phyloP scores from a whole-genome alignment of 2,329 filamentous ascomycete genomes.

The Didymella lethalis region DNA sequence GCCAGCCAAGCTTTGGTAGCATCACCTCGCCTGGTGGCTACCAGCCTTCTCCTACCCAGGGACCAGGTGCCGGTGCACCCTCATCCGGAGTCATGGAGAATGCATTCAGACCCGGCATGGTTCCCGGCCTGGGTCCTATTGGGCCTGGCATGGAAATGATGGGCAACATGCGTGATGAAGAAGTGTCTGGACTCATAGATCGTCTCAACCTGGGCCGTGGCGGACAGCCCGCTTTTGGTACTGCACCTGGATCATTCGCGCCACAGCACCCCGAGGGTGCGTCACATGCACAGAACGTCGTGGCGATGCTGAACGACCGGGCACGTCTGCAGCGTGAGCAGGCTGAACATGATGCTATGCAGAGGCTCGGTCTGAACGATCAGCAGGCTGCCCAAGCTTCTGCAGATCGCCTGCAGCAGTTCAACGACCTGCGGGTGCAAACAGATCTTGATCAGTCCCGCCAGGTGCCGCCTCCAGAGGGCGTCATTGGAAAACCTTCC shows the following conservation, averaged over 20 bases:
- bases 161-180: slow-evolving; percentile 69
- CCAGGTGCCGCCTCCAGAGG: slow-evolving; percentile 41
- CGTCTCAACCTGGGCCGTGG: slow-evolving; percentile 68
- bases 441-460: slow-evolving; percentile 64
- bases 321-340: slow-evolving; percentile 69
- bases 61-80: slow-evolving; percentile 53
- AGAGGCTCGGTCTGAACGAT: slow-evolving; percentile 42
- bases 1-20: slow-evolving; percentile 94
- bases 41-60: slow-evolving; percentile 66
- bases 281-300: slow-evolving; percentile 64
- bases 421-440: slow-evolving; percentile 78
- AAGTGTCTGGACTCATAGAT: slow-evolving; percentile 69
- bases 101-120: slow-evolving; percentile 52
- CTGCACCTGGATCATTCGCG: slow-evolving; percentile 56
- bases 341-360: slow-evolving; percentile 60
- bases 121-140: slow-evolving; percentile 55
- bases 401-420: slow-evolving; percentile 79
- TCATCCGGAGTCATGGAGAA: slow-evolving; percentile 76
- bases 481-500: slow-evolving; percentile 47
- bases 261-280: slow-evolving; percentile 58
- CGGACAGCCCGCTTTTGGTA: slow-evolving; percentile 57
- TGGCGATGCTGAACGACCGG: slow-evolving; percentile 67
- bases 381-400: slow-evolving; percentile 53
- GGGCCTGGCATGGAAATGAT: slow-evolving; percentile 56
- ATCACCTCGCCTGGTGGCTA: slow-evolving; percentile 85